Conservation (phyloP, 2,329 filamentous ascomycete species). For the Penicillium aurantiogriseum region DNA sequence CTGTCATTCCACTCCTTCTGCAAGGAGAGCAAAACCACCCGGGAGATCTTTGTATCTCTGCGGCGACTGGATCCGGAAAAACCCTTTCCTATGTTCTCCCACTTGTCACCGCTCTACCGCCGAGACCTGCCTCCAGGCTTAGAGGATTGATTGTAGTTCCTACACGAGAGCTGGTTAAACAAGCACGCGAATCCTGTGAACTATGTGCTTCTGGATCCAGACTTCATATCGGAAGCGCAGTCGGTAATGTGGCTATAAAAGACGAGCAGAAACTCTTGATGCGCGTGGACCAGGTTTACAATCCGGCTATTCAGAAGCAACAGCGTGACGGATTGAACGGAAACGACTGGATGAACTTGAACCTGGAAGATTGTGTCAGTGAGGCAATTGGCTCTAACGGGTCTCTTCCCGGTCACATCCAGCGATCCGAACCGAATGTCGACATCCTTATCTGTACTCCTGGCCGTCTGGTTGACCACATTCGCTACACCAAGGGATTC, state of each 20-base stretch:
- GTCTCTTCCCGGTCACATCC: conserved; percentile 60
- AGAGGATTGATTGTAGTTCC: conserved; percentile 83
- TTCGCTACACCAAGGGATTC: conserved; percentile 81
- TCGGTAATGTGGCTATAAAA: conserved; percentile 74
- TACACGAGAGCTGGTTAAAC: conserved; percentile 83
- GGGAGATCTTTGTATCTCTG: conserved; percentile 84
- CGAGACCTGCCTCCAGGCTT: conserved; percentile 63
- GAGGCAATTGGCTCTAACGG: conserved; percentile 41
- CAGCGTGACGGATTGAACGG: conserved; percentile 45
- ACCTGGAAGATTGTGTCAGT: conserved; percentile 46
- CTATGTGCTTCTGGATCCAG: conserved; percentile 69
- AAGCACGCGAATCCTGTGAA: conserved; percentile 77
- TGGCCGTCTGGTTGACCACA: conserved; percentile 85
- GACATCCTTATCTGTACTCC: conserved; percentile 91
- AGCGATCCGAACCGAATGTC: conserved; percentile 67
- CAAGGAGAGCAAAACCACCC: conserved; percentile 59
- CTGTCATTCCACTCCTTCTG: conserved; percentile 75
- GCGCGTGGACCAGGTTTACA: conserved; percentile 65
- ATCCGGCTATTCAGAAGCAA: conserved; percentile 56
- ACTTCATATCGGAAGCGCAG: conserved; percentile 75
- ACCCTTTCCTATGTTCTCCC: conserved; percentile 89
- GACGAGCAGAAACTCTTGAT: conserved; percentile 63
- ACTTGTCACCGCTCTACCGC: conserved; percentile 72
- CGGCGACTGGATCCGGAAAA: conserved; percentile 93
- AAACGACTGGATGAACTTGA: conserved; percentile 49